Evolutionary conservation across 495 filamentous ascomycete species (phyloP).

Genomic region (Aspergillus hancockii): DNA sequence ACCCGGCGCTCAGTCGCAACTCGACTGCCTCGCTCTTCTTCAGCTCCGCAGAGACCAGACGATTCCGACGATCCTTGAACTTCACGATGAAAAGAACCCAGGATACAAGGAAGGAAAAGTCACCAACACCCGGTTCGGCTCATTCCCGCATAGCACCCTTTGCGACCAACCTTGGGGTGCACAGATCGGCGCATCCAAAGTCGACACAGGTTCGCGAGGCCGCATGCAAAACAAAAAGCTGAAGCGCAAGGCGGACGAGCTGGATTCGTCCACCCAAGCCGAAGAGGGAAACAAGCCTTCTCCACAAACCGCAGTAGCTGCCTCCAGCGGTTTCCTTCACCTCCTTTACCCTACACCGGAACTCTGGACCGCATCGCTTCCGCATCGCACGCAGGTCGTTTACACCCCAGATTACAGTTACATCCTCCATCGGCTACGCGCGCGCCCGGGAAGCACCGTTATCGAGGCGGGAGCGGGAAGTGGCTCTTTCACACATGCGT

Average conservation of each 20-base stretch:
- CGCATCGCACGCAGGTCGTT: slow-evolving; percentile 95
- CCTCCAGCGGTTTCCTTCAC: slow-evolving; percentile 84
- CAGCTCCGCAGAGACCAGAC: slow-evolving; percentile 83
- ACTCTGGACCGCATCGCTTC: slow-evolving; percentile 85
- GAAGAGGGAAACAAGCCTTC: slow-evolving; percentile 25
- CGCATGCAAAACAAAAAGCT: slow-evolving; percentile 40
- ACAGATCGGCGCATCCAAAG: slow-evolving; percentile 84
- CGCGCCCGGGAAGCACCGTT: slow-evolving; percentile 72
- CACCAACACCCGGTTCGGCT: slow-evolving; percentile 90
- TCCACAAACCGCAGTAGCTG: slow-evolving; percentile 52
- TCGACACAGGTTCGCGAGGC: slow-evolving; percentile 83
- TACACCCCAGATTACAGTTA: slow-evolving; percentile 98
- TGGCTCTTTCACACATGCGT: slow-evolving; percentile 92
- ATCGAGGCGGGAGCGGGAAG: slow-evolving; percentile 96
- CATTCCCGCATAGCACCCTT: slow-evolving; percentile 89
- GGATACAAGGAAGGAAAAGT: slow-evolving; percentile 82
- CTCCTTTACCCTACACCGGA: slow-evolving; percentile 90
- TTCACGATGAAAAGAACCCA: slow-evolving; percentile 57
- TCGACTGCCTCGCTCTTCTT: slow-evolving; percentile 69
- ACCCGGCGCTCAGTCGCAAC: slow-evolving; percentile 54
- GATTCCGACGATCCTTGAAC: slow-evolving; percentile 69
- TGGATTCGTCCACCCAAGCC: slow-evolving; percentile 33
- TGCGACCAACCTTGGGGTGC: slow-evolving; percentile 83
- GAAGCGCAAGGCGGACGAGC: slow-evolving; percentile 57
- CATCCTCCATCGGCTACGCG: slow-evolving; percentile 83